Evolutionary conservation across 306 rosid species (phyloP).

Genomic region (Acacia melanoxylon): DNA sequence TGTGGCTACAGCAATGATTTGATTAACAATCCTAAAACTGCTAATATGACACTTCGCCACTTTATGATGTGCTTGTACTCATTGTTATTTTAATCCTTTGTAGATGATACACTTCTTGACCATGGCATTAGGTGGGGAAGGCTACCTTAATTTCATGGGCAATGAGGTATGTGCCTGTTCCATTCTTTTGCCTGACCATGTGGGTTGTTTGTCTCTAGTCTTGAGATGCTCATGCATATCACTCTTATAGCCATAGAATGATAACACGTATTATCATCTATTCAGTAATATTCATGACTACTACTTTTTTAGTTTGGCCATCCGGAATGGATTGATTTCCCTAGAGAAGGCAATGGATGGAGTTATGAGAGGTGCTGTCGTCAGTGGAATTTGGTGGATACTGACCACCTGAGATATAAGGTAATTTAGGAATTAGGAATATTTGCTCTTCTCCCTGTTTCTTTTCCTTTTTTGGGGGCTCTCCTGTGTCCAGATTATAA

Average conservation of each 20-base stretch:
- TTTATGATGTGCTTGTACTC: conserved; percentile 23
- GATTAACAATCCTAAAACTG: conserved; percentile 23
- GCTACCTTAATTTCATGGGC: conserved; percentile 98
- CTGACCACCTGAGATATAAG: conserved; percentile 89
- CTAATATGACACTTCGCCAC: conserved; percentile 6
- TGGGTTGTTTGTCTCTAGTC: not conserved
- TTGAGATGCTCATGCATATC: conserved; percentile 17
- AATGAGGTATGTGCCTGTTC: conserved; percentile 69
- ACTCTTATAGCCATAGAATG: conserved; percentile 15
- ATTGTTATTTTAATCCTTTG: conserved; percentile 33
- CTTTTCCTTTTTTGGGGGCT: not conserved
- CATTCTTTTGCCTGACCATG: conserved; percentile 21
- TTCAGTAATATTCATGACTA: conserved; percentile 17
- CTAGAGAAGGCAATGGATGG: conserved; percentile 99
- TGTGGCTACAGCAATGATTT: conserved; percentile 12
- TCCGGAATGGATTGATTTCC: conserved; percentile 99
- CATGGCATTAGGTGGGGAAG: conserved; percentile 96
- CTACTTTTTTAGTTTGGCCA: conserved; percentile 74
- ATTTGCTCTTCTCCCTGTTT: not conserved
- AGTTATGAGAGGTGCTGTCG: conserved; percentile 95
- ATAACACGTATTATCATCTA: conserved; percentile 7
- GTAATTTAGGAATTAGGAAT: conserved; percentile 30
- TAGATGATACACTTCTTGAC: conserved; percentile 97
- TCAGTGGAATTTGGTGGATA: conserved; percentile 85
- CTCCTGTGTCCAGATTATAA: not conserved